Evolutionary conservation across 1,284 basidiomycete species (phyloP), one percentile per base, ranked within the genome.

Genomic region (Termitomyces sp.): DNA sequence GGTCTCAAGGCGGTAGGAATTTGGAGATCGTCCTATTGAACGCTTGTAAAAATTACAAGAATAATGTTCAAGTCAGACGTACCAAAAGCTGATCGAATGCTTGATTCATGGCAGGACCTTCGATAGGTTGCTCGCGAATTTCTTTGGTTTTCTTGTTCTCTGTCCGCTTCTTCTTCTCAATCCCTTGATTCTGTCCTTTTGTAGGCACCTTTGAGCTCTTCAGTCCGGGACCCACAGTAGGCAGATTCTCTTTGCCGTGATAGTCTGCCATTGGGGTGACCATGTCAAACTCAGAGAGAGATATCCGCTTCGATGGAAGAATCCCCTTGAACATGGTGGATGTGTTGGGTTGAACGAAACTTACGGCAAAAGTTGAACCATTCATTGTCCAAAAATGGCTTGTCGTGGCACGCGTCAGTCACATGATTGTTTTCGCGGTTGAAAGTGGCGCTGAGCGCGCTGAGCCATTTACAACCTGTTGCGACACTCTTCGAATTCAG

Each of bases 31-130:
- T 92, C 88, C 90, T 92, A 63, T 34, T 34, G 13, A 24, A 52
- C 13, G 5, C 26, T 40, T 13, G 39, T 54, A 13, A 51, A 42
- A 2, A 47, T 31, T 44, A 4, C 21, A 33, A 39, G 44, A 28
- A 40, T 39, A 21, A 13, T 17, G 49, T 12, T 21, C 39, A 48
- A 41, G 24, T 24, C 42, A 42, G 46, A 69, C 80, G 66, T 65
- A 87, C 88, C 64, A 90, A 69, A 54, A 92, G 76, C 63, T 78
- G 82, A 65, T 89, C 86, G 61, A 92, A 92, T 1, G 82, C 88
- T 59, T 82, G 73, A 58, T 81, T 74, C 64, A 78, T 86, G 44
- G 70, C 69, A 12, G 66, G 62, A n/a, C 64, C 66, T 47, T 77
- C 73, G n/a, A 58, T 60, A 1, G 66, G 61, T 19, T 70, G 60